Percentiles rank a stretch among this genome's conserved stretches.
Conservation (phyloP, 495 filamentous ascomycete species). For the Cladorrhinum samala region DNA sequence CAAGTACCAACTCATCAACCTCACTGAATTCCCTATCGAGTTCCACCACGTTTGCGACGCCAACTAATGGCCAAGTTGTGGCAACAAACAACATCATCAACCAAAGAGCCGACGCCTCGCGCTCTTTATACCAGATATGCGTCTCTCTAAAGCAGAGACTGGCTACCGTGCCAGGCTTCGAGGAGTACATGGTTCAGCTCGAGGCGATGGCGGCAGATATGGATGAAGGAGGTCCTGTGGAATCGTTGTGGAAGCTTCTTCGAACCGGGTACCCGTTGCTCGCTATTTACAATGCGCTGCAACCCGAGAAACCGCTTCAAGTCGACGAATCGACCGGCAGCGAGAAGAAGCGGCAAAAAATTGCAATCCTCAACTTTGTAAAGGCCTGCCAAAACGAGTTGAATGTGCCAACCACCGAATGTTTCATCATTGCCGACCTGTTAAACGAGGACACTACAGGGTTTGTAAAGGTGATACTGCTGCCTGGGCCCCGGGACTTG, state of each 20-base stretch:
- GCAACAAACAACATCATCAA: slow-evolving; percentile 92
- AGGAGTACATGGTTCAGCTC: slow-evolving; percentile 62
- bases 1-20: slow-evolving; percentile 39
- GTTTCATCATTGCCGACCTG: slow-evolving; percentile 85
- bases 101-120: slow-evolving; percentile 76
- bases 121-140: slow-evolving; percentile 92
- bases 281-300: slow-evolving; percentile 79
- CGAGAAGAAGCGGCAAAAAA: slow-evolving; percentile 62
- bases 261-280: slow-evolving; percentile 79
- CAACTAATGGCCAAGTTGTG: slow-evolving; percentile 51
- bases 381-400: slow-evolving; percentile 57
- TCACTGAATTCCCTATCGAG: slow-evolving; percentile 45
- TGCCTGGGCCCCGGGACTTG: too few relatives aligned
- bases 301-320: slow-evolving; percentile 56
- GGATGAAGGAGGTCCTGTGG: slow-evolving; percentile 73
- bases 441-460: slow-evolving; percentile 93
- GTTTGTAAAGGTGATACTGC: slow-evolving; percentile 74
- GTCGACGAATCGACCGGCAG: slow-evolving; percentile 48
- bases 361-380: slow-evolving; percentile 52
- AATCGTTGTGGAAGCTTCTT: slow-evolving; percentile 83
- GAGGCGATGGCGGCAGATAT: slow-evolving; percentile 38
- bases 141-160: slow-evolving; percentile 73
- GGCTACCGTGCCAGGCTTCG: slow-evolving; percentile 75
- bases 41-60: slow-evolving; percentile 30
- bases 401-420: slow-evolving; percentile 69